Conservation (phyloP, 805 yeast genomes). For the Candida broadrunensis region DNA sequence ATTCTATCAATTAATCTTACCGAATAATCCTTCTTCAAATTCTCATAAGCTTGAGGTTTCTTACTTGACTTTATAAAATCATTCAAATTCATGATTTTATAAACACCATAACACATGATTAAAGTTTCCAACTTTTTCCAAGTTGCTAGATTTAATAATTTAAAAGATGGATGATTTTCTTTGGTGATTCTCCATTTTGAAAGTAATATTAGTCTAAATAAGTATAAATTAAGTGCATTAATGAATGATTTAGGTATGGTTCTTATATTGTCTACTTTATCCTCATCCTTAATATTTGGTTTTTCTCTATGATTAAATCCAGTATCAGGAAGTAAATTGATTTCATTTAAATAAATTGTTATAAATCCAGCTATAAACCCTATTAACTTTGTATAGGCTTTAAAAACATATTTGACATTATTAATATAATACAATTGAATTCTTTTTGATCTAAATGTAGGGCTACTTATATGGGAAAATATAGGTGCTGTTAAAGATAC, state of each 20-base stretch:
- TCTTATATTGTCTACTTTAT: constrained; percentile 12
- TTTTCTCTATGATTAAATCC: constrained; percentile 7
- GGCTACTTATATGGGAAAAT: constrained; percentile 11
- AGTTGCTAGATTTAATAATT: constrained; percentile 17
- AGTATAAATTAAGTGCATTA: constrained; percentile 28
- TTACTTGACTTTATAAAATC: constrained; percentile 23
- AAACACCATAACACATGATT: constrained; percentile 33
- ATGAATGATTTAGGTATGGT: constrained; percentile 21
- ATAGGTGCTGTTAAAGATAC: constrained; percentile 33
- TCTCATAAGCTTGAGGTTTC: constrained; percentile 6
- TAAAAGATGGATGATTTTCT: constrained; percentile 36
- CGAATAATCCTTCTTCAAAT: constrained; percentile 13
- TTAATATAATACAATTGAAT: constrained; percentile 8
- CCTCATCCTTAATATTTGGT: constrained; percentile 7
- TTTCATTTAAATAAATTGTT: constrained; percentile 21
- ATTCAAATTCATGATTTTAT: constrained; percentile 35
- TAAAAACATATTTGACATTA: constrained; percentile 25
- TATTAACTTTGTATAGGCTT: constrained; percentile 30
- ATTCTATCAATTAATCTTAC: constrained; percentile 15
- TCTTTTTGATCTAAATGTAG: constrained; percentile 2
- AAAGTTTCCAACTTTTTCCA: constrained; percentile 33
- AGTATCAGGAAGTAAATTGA: constrained; percentile 17
- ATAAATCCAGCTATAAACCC: constrained; percentile 33
- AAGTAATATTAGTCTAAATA: constrained; percentile 30
- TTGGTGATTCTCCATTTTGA: constrained; percentile 42